Evolutionary conservation across 441 rosid species (phyloP).

Genomic region (Jatropha podagrica): DNA sequence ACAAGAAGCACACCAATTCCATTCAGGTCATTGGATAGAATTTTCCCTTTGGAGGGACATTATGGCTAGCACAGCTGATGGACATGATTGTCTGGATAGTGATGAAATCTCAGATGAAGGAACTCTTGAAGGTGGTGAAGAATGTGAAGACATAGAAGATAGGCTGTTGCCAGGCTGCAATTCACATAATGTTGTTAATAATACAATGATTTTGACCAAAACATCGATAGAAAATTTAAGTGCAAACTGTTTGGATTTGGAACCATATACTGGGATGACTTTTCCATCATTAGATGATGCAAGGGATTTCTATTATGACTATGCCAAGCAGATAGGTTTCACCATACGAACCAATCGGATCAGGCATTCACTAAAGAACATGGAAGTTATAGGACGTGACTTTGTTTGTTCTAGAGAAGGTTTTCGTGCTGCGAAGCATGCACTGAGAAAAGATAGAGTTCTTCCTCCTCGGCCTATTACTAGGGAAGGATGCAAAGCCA

Average conservation of each 20-base stretch:
- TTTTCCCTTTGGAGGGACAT: slow-evolving; percentile 1
- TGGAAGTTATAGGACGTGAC: slow-evolving; percentile 38
- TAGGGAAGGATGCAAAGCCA: slow-evolving; percentile 47
- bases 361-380: slow-evolving; percentile 36
- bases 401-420: slow-evolving; percentile 48
- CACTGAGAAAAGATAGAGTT: slow-evolving; percentile 33
- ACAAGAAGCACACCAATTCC: neutral
- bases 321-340: slow-evolving; percentile 37
- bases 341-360: slow-evolving; percentile 37
- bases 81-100: slow-evolving; percentile 20
- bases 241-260: slow-evolving; percentile 23
- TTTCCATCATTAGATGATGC: slow-evolving; percentile 34
- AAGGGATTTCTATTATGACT: slow-evolving; percentile 39
- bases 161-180: slow-evolving; percentile 12
- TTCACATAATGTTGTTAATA: slow-evolving; percentile 12
- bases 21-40: neutral
- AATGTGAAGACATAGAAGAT: slow-evolving; percentile 17
- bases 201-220: slow-evolving; percentile 18
- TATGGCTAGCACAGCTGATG: slow-evolving; percentile 24
- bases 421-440: slow-evolving; percentile 39
- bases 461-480: slow-evolving; percentile 43
- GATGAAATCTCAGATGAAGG: slow-evolving; percentile 29
- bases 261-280: slow-evolving; percentile 31
- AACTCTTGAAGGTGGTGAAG: slow-evolving; percentile 22
- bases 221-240: slow-evolving; percentile 13